phyloP scores from a whole-genome alignment of 306 rosid genomes.

The Citrullus mucosospermus region DNA sequence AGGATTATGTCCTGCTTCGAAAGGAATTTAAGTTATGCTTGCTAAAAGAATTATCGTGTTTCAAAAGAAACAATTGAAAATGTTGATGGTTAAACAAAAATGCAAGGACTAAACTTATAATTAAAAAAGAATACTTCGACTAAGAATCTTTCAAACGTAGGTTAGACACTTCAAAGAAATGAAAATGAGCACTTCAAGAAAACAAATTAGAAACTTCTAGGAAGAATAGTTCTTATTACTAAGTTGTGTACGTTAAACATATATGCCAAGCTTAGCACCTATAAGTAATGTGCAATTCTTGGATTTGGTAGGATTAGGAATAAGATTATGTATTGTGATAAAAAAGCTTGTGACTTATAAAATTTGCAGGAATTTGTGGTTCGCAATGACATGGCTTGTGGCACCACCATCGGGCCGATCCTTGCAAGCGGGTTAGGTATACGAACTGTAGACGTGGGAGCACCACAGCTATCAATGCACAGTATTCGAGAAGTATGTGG shows the following conservation, averaged over 20 bases:
- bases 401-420: conserved; percentile 95
- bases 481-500: conserved; percentile 89
- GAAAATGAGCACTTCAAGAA: too few species aligned
- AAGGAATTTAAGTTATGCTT: background rate
- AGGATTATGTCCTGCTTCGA: background rate
- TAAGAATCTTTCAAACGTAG: too few species aligned
- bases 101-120: too few species aligned
- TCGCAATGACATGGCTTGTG: conserved; percentile 85
- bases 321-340: background rate
- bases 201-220: too few species aligned
- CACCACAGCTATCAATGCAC: conserved; percentile 94
- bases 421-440: conserved; percentile 92
- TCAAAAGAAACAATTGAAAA: background rate
- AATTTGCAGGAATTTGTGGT: conserved; percentile 78
- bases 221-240: too few species aligned
- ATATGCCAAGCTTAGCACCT: too few species aligned
- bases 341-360: too few species aligned
- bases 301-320: background rate
- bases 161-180: too few species aligned
- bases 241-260: too few species aligned
- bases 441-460: conserved; percentile 88
- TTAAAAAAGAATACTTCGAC: too few species aligned
- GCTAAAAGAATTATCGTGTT: background rate
- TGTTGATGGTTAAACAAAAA: too few species aligned
- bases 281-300: background rate